Conservation (phyloP, 2,329 filamentous ascomycete species). For the Fusarium proliferatum region DNA sequence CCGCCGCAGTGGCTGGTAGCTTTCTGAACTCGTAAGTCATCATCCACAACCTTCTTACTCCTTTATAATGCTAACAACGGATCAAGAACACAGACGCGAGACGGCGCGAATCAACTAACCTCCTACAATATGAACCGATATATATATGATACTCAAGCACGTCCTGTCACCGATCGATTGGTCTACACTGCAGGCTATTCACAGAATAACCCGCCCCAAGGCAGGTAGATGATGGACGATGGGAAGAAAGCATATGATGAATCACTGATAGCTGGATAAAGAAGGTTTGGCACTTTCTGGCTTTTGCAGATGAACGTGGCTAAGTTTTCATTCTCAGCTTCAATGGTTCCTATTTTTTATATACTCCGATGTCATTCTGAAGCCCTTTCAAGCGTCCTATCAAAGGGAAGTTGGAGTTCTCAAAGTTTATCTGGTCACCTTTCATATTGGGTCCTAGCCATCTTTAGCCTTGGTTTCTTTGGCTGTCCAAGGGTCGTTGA, state of each 20-base stretch:
- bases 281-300: neutral
- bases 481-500: too few relatives aligned
- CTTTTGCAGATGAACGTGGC: neutral
- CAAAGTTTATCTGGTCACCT: neutral
- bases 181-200: neutral
- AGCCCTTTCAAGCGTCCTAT: too few relatives aligned
- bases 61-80: fast-evolving
- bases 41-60: fast-evolving
- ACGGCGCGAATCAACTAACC: neutral
- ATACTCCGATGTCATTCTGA: neutral
- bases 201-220: neutral
- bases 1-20: neutral
- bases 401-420: too few relatives aligned
- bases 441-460: neutral
- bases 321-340: neutral
- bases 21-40: neutral
- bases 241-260: neutral
- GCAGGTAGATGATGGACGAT: neutral
- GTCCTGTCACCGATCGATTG: neutral
- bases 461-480: neutral
- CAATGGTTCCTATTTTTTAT: neutral
- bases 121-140: neutral
- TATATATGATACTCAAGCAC: neutral
- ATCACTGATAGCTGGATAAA: neutral
- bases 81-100: neutral